Percentiles rank a stretch among this genome's conserved stretches.
Evolutionary conservation across 805 yeast genomes (phyloP).

Genomic region (Metschnikowia gruessii): DNA sequence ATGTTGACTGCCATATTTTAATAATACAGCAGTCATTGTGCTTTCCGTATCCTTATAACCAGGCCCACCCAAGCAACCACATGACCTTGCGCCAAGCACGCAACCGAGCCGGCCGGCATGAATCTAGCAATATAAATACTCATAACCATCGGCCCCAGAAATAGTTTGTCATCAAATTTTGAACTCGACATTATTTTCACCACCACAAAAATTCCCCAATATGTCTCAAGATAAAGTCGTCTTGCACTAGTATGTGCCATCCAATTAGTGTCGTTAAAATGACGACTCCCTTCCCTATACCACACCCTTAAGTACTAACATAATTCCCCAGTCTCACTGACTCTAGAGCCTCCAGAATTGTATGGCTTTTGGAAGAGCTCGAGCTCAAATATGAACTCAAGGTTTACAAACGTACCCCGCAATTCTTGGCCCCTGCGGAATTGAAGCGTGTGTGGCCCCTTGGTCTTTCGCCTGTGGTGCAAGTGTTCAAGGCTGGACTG

Average conservation of each 20-base stretch:
- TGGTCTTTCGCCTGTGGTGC: conserved; percentile 35
- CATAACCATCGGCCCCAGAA: no score
- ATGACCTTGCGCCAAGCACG: no score
- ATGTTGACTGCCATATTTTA: no score
- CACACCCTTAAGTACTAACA: not conserved
- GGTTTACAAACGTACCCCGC: conserved; percentile 25
- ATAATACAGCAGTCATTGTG: no score
- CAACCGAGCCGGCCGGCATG: not conserved
- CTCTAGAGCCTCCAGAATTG: conserved; percentile 37
- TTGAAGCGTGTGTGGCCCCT: conserved; percentile 33
- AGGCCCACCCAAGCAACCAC: no score
- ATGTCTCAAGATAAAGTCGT: conserved; percentile 17
- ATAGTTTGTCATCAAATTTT: not conserved
- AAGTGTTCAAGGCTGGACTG: conserved; percentile 14
- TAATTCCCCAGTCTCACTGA: conserved; percentile 24
- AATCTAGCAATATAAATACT: not conserved
- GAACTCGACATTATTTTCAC: not conserved
- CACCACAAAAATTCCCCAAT: not conserved
- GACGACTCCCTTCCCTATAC: no score
- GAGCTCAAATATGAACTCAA: conserved; percentile 33
- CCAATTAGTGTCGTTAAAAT: no score
- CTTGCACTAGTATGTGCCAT: conserved; percentile 25
- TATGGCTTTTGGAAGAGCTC: conserved; percentile 39
- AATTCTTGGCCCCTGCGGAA: conserved; percentile 34
- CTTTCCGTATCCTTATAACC: no score